A percentile compares a stretch with the other conserved stretches of the same genome.
Evolutionary conservation across 2,329 filamentous ascomycete species (phyloP).

Genomic region (Paraphaeosphaeria minitans): DNA sequence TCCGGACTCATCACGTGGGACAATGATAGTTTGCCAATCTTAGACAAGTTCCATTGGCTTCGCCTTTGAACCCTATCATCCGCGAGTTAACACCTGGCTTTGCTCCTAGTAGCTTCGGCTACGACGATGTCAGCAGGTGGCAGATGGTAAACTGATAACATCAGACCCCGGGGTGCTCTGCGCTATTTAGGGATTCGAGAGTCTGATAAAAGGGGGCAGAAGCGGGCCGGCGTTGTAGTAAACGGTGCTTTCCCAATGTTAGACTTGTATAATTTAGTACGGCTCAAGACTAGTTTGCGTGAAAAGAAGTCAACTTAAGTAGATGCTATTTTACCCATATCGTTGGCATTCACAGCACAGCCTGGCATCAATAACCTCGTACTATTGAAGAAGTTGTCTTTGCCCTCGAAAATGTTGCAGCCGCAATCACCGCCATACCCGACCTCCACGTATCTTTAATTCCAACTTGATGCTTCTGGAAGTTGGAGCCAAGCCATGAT

Average conservation of each 20-base stretch:
- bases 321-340: no score
- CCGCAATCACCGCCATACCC: no score
- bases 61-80: constrained; percentile 15
- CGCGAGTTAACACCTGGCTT: constrained; percentile 21
- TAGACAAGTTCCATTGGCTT: constrained; percentile 19
- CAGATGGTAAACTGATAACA: constrained; percentile 17
- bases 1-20: constrained; percentile 13
- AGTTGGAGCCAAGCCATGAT: no score
- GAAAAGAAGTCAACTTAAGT: no score
- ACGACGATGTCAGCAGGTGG: constrained; percentile 20
- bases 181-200: constrained; percentile 15
- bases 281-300: no score
- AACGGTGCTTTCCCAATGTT: not conserved
- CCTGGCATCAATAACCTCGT: no score
- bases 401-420: no score
- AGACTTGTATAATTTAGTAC: not conserved
- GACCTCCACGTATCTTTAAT: no score
- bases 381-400: no score
- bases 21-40: constrained; percentile 11
- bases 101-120: constrained; percentile 18
- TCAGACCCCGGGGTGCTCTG: constrained; percentile 16
- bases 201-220: constrained; percentile 6
- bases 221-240: constrained; percentile 14
- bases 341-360: no score
- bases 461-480: no score